phyloP scores from a whole-genome alignment of 2,329 filamentous ascomycete species.

The Nemania sp. region DNA sequence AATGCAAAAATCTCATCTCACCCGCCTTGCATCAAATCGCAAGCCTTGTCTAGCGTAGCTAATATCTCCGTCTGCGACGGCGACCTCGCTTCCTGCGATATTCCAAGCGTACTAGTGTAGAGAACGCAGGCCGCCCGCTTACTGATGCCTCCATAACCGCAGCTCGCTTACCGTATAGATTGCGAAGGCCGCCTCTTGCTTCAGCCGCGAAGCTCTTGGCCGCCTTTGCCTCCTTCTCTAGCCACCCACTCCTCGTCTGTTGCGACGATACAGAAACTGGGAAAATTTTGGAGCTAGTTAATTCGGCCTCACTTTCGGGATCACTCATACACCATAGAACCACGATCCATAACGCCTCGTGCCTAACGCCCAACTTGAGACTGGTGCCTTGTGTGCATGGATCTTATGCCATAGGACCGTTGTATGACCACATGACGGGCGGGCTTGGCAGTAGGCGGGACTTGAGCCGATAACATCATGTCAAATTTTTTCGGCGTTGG shows the following conservation, averaged over 20 bases:
- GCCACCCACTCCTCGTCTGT: background rate
- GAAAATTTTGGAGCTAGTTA: too few species aligned
- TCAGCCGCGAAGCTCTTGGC: slow-evolving; percentile 18
- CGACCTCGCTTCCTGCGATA: background rate
- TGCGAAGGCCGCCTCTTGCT: slow-evolving; percentile 6
- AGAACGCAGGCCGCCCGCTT: background rate
- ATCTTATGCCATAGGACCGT: background rate
- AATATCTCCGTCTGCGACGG: slow-evolving; percentile 3
- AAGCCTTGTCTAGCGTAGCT: slow-evolving; percentile 13
- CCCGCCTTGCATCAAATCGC: background rate
- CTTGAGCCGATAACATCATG: background rate
- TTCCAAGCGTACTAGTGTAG: background rate
- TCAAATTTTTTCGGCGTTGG: background rate
- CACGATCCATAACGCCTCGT: background rate
- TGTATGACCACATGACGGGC: background rate
- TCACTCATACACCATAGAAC: background rate
- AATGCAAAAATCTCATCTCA: background rate
- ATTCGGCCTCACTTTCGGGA: too few species aligned
- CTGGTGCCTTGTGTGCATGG: background rate
- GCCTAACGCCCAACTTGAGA: background rate
- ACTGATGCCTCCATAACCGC: background rate
- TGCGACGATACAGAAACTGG: too few species aligned
- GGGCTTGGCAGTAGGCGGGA: background rate
- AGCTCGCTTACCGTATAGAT: slow-evolving; percentile 21
- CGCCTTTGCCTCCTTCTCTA: slow-evolving; percentile 2